phyloP scores from a whole-genome alignment of 208 protist genomes.

The Vickermania spadyakhi region DNA sequence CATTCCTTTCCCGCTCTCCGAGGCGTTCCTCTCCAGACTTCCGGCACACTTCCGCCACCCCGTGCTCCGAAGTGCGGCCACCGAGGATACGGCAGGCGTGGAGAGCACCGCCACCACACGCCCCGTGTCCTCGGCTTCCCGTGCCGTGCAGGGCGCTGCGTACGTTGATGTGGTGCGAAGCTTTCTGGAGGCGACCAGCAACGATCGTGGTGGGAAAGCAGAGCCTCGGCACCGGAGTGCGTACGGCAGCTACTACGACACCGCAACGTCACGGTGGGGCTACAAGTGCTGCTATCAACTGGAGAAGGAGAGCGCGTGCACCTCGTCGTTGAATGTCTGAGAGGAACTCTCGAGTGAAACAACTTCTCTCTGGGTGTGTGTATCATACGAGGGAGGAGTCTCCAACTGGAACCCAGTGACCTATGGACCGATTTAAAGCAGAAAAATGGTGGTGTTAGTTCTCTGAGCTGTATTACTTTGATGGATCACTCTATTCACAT shows the following conservation, averaged over 20 bases:
- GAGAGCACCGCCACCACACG: slow-evolving; percentile 9
- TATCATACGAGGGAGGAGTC: too few species aligned
- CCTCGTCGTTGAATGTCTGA: too few species aligned
- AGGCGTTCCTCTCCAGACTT: background rate
- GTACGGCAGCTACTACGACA: slow-evolving; percentile 75
- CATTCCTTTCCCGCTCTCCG: background rate
- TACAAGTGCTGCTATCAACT: slow-evolving; percentile 65
- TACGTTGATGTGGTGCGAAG: background rate
- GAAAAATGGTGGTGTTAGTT: too few species aligned
- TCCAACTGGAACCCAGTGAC: too few species aligned
- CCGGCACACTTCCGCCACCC: background rate
- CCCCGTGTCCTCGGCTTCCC: slow-evolving; percentile 8
- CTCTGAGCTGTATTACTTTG: too few species aligned
- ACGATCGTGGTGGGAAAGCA: background rate
- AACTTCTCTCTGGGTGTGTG: too few species aligned
- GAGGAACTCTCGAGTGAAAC: too few species aligned
- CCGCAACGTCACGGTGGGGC: slow-evolving; percentile 44
- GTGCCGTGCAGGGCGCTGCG: slow-evolving; percentile 3
- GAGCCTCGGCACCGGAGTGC: slow-evolving; percentile 20
- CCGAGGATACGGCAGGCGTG: slow-evolving; percentile 5
- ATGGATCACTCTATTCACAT: too few species aligned
- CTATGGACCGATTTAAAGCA: too few species aligned
- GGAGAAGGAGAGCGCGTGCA: too few species aligned
- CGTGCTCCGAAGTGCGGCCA: slow-evolving; percentile 2
- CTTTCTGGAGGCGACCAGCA: background rate